Percentiles rank a stretch among this genome's conserved stretches.
These are phyloP conservation scores for Fusarium papillatum DNA, from an alignment of 2,329 filamentous ascomycete genomes.

Conservation along the genomic window DNA sequence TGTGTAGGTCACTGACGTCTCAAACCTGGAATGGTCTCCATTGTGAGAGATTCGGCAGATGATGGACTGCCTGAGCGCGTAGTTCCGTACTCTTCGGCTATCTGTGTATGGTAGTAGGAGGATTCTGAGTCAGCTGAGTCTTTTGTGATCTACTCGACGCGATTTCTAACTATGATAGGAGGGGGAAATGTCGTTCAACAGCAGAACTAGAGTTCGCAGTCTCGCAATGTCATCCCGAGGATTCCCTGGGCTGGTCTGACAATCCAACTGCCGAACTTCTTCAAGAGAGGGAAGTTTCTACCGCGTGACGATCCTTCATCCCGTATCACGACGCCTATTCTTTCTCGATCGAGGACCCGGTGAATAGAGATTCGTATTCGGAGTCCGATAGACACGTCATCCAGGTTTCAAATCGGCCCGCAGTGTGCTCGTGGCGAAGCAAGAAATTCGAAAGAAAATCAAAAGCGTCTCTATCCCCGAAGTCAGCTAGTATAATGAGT, in stretches of 20 bases:
- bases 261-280: neutral
- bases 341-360: neutral
- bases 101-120: neutral
- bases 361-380: neutral
- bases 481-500: neutral
- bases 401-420: constrained; percentile 8
- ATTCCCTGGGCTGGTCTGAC: neutral
- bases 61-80: neutral
- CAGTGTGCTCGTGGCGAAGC: neutral
- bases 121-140: neutral
- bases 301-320: neutral
- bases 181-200: neutral
- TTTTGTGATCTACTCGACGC: neutral
- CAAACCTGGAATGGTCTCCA: accelerated
- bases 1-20: neutral
- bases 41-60: neutral
- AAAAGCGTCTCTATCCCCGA: neutral
- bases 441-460: neutral
- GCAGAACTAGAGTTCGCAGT: neutral
- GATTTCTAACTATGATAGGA: neutral
- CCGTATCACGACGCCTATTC: neutral
- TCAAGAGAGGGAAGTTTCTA: neutral
- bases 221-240: neutral
- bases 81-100: neutral
- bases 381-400: neutral